Evolutionary conservation across 83 land plant genomes (phyloP), one percentile per base, ranked within the genome.

Genomic region (Picea engelmannii): DNA sequence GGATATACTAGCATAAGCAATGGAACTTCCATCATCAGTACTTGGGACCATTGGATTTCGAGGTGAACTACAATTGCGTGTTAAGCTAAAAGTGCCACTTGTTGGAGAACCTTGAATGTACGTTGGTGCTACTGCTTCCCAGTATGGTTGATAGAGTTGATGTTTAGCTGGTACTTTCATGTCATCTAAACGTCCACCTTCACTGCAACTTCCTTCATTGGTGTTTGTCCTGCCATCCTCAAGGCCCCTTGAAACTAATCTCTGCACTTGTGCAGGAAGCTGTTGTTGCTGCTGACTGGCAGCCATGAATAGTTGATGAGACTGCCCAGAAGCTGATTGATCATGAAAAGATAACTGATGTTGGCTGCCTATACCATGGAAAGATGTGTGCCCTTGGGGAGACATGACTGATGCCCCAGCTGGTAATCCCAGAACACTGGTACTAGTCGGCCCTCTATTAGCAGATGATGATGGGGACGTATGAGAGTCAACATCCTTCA

Each of bases 41-140:
- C n/a, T n/a, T n/a, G n/a, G n/a, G n/a, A n/a, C n/a, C n/a, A n/a
- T n/a, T n/a, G n/a, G n/a, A n/a, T n/a, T n/a, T n/a, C n/a, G n/a
- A n/a, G n/a, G n/a, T n/a, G n/a, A n/a, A n/a, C n/a, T n/a, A n/a
- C n/a, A n/a, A n/a, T n/a, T n/a, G n/a, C n/a, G n/a, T n/a, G n/a
- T n/a, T n/a, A n/a, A n/a, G 16, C 10, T 64, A 21, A n/a, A 64
- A 63, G 66, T 63, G 7, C 66, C 11, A 6, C 21, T 21, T 64
- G 66, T 64, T 64, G 66, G 66, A n/a, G 66, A 64, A 7, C 66
- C 66, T 21, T 64, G 66, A n/a, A 21, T n/a, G 66, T 8, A 64
- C 0, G 21, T 21, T 21, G 24, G 24, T 64, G 66, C 66, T 21
- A n/a, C 25, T 64, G 66, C 66, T 21, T 64, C 66, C 66, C 21